phyloP scores from a whole-genome alignment of 208 protist species.

The Crithidia sp. region DNA sequence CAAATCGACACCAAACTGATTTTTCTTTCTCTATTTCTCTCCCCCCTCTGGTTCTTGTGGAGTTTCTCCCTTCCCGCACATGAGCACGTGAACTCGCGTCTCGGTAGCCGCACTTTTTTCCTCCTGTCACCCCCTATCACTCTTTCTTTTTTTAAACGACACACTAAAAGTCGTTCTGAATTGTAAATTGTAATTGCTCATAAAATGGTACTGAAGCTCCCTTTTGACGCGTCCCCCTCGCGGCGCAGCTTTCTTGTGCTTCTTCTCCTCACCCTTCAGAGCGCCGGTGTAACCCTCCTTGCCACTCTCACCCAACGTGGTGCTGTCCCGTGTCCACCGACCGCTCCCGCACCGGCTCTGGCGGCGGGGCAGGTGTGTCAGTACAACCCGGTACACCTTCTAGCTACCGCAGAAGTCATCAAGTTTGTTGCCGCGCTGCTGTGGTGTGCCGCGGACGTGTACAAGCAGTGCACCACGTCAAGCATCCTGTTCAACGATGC shows the following conservation, averaged over 20 bases:
- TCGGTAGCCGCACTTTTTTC: no score
- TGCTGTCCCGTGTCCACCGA: background rate
- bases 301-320: background rate
- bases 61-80: no score
- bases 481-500: no score
- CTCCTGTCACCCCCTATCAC: no score
- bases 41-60: no score
- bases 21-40: no score
- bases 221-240: background rate
- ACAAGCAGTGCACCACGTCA: background rate
- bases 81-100: no score
- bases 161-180: no score
- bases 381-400: conserved; percentile 3
- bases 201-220: background rate
- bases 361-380: background rate
- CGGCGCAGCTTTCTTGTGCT: background rate
- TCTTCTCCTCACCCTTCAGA: conserved; percentile 3
- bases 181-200: no score
- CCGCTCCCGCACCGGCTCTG: background rate
- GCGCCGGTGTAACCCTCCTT: background rate
- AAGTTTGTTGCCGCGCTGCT: conserved; percentile 8
- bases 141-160: no score
- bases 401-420: conserved; percentile 2
- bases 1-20: no score
- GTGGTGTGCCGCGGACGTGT: conserved; percentile 8